phyloP scores from a whole-genome alignment of 352 stramenopile species.

The Pythium periplocum region DNA sequence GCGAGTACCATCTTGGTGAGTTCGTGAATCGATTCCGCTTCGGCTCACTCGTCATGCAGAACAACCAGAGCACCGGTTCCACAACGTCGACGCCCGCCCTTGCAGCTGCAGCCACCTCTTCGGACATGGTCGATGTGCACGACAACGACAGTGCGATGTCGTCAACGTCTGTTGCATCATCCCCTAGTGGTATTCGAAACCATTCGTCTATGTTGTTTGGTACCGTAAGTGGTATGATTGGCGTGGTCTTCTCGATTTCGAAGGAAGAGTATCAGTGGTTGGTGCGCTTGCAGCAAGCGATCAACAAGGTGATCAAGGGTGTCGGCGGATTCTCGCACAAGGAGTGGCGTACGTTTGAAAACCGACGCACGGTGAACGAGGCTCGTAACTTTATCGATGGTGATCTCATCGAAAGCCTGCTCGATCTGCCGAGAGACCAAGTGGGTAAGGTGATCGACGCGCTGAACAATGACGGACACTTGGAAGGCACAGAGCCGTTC shows the following conservation, averaged over 20 bases:
- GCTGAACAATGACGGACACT: slow-evolving; percentile 87
- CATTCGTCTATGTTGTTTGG: slow-evolving; percentile 87
- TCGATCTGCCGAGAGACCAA: slow-evolving; percentile 89
- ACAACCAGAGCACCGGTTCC: slow-evolving; percentile 22
- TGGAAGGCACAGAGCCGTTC: slow-evolving; percentile 53
- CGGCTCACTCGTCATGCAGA: slow-evolving; percentile 95
- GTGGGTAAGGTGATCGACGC: slow-evolving; percentile 89
- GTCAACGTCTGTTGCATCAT: slow-evolving; percentile 6
- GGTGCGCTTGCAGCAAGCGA: slow-evolving; percentile 81
- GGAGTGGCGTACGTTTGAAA: slow-evolving; percentile 92
- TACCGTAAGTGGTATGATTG: slow-evolving; percentile 95
- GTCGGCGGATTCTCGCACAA: slow-evolving; percentile 92
- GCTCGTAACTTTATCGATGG: slow-evolving; percentile 94
- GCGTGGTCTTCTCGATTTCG: slow-evolving; percentile 89
- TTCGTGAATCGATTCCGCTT: slow-evolving; percentile 95
- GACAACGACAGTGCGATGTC: slow-evolving; percentile 3
- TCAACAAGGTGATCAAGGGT: slow-evolving; percentile 87
- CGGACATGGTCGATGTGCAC: slow-evolving; percentile 52
- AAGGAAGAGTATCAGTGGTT: slow-evolving; percentile 92
- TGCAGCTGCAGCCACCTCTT: slow-evolving; percentile 1
- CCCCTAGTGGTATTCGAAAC: slow-evolving; percentile 1
- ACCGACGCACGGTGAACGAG: slow-evolving; percentile 76
- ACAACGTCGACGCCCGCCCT: background rate
- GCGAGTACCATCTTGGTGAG: slow-evolving; percentile 94
- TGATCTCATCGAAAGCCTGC: slow-evolving; percentile 93